These are phyloP conservation scores for Coemansia sp. DNA, from an alignment of 192 early-diverging fungal species.

Conservation along the genomic window DNA sequence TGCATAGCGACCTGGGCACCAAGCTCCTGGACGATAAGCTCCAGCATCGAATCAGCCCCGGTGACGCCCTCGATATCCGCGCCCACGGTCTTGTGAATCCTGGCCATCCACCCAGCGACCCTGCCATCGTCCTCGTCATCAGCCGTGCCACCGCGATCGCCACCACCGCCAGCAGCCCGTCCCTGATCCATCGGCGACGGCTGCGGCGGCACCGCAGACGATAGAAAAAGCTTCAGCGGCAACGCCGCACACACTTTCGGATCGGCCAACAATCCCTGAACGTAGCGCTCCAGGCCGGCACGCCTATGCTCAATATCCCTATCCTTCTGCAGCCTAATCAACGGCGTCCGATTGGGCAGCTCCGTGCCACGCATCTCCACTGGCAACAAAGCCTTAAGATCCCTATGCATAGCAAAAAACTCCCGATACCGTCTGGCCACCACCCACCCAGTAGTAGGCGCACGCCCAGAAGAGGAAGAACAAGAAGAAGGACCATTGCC, in stretches of 20 bases:
- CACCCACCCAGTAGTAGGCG: constrained; percentile 61
- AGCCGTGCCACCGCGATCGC: neutral
- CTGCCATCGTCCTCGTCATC: neutral
- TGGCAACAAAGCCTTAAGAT: constrained; percentile 59
- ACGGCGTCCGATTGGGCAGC: constrained; percentile 72
- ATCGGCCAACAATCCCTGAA: constrained; percentile 61
- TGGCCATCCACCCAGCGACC: constrained; percentile 49
- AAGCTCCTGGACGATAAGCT: constrained; percentile 68
- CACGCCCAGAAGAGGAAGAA: neutral
- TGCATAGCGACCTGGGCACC: constrained; percentile 62
- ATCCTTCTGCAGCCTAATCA: constrained; percentile 63
- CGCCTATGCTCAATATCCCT: constrained; percentile 71
- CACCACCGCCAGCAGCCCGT: neutral
- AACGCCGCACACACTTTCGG: constrained; percentile 61
- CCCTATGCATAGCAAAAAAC: constrained; percentile 78
- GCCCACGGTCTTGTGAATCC: constrained; percentile 74
- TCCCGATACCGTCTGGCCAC: constrained; percentile 82
- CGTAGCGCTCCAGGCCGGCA: constrained; percentile 66
- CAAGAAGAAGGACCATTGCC: neutral
- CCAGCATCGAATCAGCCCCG: constrained; percentile 68
- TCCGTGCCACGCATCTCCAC: constrained; percentile 62
- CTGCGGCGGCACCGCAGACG: constrained; percentile 36
- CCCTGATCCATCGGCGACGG: neutral
- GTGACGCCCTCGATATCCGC: constrained; percentile 71
- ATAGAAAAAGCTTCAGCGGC: constrained; percentile 73